Base-by-base conservation (phyloP, 148 eudicot species). In the Cornus suecica region DNA sequence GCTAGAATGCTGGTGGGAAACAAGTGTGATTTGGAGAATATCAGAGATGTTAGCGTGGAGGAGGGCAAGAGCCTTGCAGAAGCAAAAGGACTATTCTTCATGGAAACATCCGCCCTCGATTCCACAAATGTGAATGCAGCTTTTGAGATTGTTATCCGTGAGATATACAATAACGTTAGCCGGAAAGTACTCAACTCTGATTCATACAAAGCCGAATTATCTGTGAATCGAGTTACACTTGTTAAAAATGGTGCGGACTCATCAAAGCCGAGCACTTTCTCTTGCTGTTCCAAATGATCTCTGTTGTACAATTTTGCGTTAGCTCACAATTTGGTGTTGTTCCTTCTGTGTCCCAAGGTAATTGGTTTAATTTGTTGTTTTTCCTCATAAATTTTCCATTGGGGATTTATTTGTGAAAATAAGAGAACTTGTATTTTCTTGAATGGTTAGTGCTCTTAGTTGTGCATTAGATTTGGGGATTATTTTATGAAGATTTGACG, bases 61-160 rank as follows among this genome's bases (percentile, higher is more conserved):
- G 91, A 88, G 65, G 97, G 91, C 27, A 90, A 86, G 69, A 81
- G 72, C 54, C 84, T 92, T 6, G 97, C 97, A 15, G 91, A 87
- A 74, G 88, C 82, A 56, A 92, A 90, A 84, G 90, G 88, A 26
- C 78, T 92, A 27, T 92, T 92, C 82, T 92, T 92, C 88, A 92
- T 92, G 68, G 97, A 92, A 76, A 92, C 97, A 29, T 92, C 97
- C 9, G 97, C 97, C 48, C 79, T 92, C 23, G 89, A 88, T 69
- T 85, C 94, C 8, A 87, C 97, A 2, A 92, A 92, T 66, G 97
- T 92, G 65, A 83, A 63, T 52, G 77, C 84, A 8, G 97, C 97
- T 20, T 92, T 92, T 25, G 94, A 92, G 88, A 86, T 87, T 52
- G 92, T 91, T 20, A 90, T 90, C 66, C 90, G 86, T 18, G 90